Base-by-base conservation (phyloP, 225 moss, liverwort and hornwort genomes). In the Asterella californica region DNA sequence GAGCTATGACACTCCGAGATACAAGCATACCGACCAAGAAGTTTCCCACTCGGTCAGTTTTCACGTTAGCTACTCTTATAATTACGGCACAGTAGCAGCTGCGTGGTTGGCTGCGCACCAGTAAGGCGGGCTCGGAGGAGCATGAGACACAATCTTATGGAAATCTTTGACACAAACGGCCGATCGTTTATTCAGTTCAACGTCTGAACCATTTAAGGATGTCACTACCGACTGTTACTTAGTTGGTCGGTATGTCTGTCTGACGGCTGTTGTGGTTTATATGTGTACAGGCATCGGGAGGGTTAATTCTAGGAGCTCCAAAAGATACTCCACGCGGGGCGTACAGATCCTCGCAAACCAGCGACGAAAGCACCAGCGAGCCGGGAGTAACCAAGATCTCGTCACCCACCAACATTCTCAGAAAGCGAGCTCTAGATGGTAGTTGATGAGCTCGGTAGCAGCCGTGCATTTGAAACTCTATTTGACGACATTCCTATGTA, bases 311-410 rank as follows among this genome's bases (percentile, higher is more conserved):
- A 29, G 91, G 91, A 81, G 88, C 83, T 59, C 88, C 91, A 2
- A 89, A 69, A 76, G 76, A 76, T 61, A 76, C 76, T 27, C 76
- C 78, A 0, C 19, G 79, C 10, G 91, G 91, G 36, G 90, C 91
- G 5, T 91, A 90, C 80, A 88, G 91, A 19, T 78, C 90, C 11
- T 81, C 83, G 0, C 91, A 90, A 79, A 90, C 88, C 71, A 79
- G 74, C 21, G 88, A 90, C 0, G 85, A 84, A 1, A 24, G 10
- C 21, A 78, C 67, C 25, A 79, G 79, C 2, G 81, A 90, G 15
- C 34, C 74, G 9, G 90, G 91, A 45, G 63, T 70, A 9, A 70
- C 87, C 70, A 91, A 90, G 78, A 87, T 81, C 52, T 91, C 91
- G 0, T 81, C 83, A 38, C 91, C 91, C 9, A 85, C 88, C 22